Percentiles rank a stretch among this genome's conserved stretches.
Evolutionary conservation across 768 basidiomycete species (phyloP).

Genomic region (Tephrocybe sp.): DNA sequence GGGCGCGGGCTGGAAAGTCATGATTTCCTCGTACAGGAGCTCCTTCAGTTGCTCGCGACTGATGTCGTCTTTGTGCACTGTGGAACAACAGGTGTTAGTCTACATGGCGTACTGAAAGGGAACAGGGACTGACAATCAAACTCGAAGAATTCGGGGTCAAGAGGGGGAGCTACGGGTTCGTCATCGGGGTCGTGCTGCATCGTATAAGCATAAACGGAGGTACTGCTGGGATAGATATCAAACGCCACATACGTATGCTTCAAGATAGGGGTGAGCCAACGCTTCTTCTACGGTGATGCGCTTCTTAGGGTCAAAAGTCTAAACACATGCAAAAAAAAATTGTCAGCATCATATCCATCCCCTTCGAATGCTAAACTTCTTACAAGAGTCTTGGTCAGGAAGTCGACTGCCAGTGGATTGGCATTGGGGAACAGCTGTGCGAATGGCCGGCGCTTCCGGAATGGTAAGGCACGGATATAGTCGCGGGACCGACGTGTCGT

Average conservation of each 20-base stretch:
- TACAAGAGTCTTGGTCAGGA: slow-evolving; percentile 82
- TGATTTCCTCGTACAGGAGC: slow-evolving; percentile 92
- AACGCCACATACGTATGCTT: slow-evolving; percentile 72
- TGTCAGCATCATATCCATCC: background rate
- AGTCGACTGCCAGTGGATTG: slow-evolving; percentile 66
- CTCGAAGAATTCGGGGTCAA: slow-evolving; percentile 95
- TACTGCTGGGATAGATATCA: background rate
- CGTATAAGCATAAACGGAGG: slow-evolving; percentile 1
- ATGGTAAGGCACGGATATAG: slow-evolving; percentile 93
- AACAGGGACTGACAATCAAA: slow-evolving; percentile 74
- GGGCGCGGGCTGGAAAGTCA: slow-evolving; percentile 75
- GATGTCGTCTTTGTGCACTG: slow-evolving; percentile 95
- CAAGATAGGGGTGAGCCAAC: slow-evolving; percentile 91
- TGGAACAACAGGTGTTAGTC: background rate
- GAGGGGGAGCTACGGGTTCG: slow-evolving; percentile 93
- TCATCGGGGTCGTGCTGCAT: slow-evolving; percentile 91
- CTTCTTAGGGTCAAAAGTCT: slow-evolving; percentile 98
- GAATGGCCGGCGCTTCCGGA: slow-evolving; percentile 86
- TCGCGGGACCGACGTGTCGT: slow-evolving; percentile 90
- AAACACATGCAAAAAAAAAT: slow-evolving; percentile 5
- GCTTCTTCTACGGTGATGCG: slow-evolving; percentile 94
- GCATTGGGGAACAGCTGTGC: slow-evolving; percentile 88
- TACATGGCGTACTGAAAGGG: background rate
- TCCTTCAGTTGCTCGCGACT: slow-evolving; percentile 95
- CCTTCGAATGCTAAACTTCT: slow-evolving; percentile 16